Base-by-base conservation (phyloP, 192 early-diverging fungal genomes). In the Kickxella alabastrina region DNA sequence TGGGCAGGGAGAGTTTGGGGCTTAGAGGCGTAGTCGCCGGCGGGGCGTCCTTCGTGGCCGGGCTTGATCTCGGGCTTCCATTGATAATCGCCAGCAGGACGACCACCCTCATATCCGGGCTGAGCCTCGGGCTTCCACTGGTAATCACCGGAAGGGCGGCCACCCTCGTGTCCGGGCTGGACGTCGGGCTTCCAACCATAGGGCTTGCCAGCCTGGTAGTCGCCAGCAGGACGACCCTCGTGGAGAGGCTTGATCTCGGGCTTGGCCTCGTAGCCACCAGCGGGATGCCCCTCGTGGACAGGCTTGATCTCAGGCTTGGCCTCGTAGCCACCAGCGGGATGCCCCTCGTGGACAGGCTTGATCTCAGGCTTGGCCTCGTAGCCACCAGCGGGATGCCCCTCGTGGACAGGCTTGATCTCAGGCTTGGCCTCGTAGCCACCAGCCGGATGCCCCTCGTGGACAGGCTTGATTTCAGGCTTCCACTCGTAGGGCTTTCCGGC, bases 201-300 rank as follows among this genome's bases (percentile, higher is more conserved):
- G 1, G 57, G 48, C 19, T 27, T 47, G 28, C 38, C 22, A 32
- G 31, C 31, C 39, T 59, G 32, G 40, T 32, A 49, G 42, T 27
- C 28, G 4, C 45, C 48, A 18, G 41, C 46, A 25, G 59, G 59
- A 15, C 54, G 59, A n/a, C 27, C 58, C 53, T 64, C 61, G 27
- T 62, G 50, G 7, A 31, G 17, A 1, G 48, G 48, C 32, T 36
- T 21, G 21, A 17, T 14, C 2, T 12, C 45, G 2, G 46, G 14
- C 18, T 48, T 45, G 6, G 22, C 10, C 22, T 13, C 6, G 39
- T 40, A 24, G 12, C 42, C 61, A 27, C 28, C 26, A 12, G 10
- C 54, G 13, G 61, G 53, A 10, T 44, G 37, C 9, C 45, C 37
- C 40, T 43, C 31, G 19, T 50, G 41, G 25, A 37, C 40, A 5